Evolutionary conservation across 306 rosid genomes (phyloP), one percentile per base, ranked within the genome.

Genomic region (Quercus wislizeni): DNA sequence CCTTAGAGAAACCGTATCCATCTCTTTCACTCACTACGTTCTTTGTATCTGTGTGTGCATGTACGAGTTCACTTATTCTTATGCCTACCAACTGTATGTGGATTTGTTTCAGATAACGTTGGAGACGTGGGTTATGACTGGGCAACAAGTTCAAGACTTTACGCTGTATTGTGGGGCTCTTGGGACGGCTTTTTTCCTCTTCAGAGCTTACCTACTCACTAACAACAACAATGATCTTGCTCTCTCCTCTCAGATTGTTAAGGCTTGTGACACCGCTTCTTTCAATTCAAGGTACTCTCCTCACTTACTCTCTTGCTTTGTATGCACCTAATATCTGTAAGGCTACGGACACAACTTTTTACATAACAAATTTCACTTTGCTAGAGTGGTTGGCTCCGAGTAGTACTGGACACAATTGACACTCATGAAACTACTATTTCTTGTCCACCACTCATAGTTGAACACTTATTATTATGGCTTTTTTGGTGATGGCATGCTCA

Each of bases 261-360:
- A 85, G 87, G 89, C 90, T 79, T 93, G 96, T 35, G 91, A 89
- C 80, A 59, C 87, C 54, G 90, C 96, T 55, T 89, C 97, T 74
- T 46, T 58, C 33, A 67, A 25, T 77, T 85, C 96, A 6, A 81
- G 88, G 94, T 90, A 78, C 73, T 71, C 71, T 68, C 12, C 83
- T 59, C 23, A 58, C 30, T 63, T 19, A 11, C 56, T 62, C 67
- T 55, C 33, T 17, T 12, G 25, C 8, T 21, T 28, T 4, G 35
- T 7, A 25, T 13, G 49, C 23, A 76, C 30, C 23, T 30, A 51
- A 63, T 63, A 15, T 28, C 30, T 63, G 43, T 2, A 7, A 38
- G 43, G 43, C 43, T 38, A 38, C 43, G 10, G 10, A 1, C 43
- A 38, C 43, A 38, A 38, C 43, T 38, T 38, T 38, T 38, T 1